phyloP scores from a whole-genome alignment of 163 green algal species.

The Trebouxiophyceae sp. region DNA sequence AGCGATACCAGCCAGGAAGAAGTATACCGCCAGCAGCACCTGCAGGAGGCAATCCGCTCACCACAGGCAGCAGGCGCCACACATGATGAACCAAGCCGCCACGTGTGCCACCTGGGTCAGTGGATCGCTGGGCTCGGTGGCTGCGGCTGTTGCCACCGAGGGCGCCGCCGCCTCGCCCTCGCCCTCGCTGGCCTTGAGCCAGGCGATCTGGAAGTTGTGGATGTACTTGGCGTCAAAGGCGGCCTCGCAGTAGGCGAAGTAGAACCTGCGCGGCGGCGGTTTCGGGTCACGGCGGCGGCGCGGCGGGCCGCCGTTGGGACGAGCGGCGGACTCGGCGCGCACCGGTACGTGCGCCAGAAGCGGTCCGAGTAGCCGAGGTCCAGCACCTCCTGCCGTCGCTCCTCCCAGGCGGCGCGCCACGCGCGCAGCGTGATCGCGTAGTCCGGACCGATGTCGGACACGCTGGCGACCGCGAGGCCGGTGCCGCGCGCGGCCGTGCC shows the following conservation, averaged over 20 bases:
- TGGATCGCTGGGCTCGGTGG: too few relatives aligned
- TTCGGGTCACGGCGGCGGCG: too few relatives aligned
- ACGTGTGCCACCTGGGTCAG: too few relatives aligned
- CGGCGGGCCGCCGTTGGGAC: too few relatives aligned
- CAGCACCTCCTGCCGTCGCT: conserved; percentile 31
- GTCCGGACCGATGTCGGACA: conserved; percentile 26
- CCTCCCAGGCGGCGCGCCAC: conserved; percentile 66
- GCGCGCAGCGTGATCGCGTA: conserved; percentile 84
- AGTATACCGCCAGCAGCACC: conserved; percentile 69
- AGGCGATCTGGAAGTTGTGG: conserved; percentile 77
- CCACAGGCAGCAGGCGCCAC: too few relatives aligned
- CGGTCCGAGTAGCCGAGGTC: conserved; percentile 60
- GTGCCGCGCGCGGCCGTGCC: conserved; percentile 61
- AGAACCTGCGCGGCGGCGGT: conserved; percentile 57
- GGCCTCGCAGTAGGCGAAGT: conserved; percentile 92
- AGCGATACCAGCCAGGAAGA: conserved; percentile 67
- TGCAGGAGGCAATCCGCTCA: too few relatives aligned
- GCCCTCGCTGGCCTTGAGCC: too few relatives aligned
- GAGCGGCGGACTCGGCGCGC: too few relatives aligned
- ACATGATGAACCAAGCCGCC: too few relatives aligned
- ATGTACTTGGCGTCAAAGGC: conserved; percentile 84
- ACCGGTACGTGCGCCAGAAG: conserved; percentile 83
- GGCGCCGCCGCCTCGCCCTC: too few relatives aligned
- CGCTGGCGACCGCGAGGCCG: conserved; percentile 19
- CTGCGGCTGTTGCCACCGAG: too few relatives aligned